Percentiles rank a stretch among this genome's conserved stretches.
phyloP scores from a whole-genome alignment of 805 yeast species.

The Pichia paraexigua region DNA sequence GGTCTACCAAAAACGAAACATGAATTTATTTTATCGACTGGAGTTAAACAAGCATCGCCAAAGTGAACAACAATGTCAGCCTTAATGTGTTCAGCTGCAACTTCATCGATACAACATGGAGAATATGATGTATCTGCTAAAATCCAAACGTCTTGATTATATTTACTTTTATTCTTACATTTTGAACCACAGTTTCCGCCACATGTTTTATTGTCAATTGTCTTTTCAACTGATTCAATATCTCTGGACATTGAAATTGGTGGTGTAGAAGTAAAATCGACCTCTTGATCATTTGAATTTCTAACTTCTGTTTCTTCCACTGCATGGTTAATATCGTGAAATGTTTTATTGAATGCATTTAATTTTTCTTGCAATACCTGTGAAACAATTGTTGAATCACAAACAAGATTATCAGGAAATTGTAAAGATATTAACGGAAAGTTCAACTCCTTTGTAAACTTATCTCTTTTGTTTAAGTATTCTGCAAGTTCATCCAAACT shows the following conservation, averaged over 20 bases:
- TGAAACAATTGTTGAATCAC: conserved; percentile 69
- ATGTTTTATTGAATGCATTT: conserved; percentile 8
- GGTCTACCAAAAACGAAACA: conserved; percentile 76
- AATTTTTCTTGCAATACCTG: conserved; percentile 41
- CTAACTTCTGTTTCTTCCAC: background rate
- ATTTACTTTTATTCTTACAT: conserved; percentile 16
- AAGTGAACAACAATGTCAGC: conserved; percentile 86
- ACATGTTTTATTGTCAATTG: conserved; percentile 23
- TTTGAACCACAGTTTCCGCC: conserved; percentile 24
- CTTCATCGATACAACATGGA: conserved; percentile 93
- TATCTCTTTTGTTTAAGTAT: conserved; percentile 22
- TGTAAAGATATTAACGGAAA: conserved; percentile 67
- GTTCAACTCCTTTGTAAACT: conserved; percentile 16
- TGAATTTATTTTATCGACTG: conserved; percentile 64
- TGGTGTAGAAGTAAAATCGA: conserved; percentile 8
- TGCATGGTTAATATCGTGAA: conserved; percentile 7
- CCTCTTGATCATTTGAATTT: conserved; percentile 1
- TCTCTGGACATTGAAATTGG: conserved; percentile 2
- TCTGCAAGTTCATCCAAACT: conserved; percentile 29
- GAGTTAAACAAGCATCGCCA: conserved; percentile 90
- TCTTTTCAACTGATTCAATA: conserved; percentile 20
- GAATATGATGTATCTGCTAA: conserved; percentile 95
- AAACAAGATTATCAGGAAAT: conserved; percentile 75
- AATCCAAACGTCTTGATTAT: conserved; percentile 51
- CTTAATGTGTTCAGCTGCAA: conserved; percentile 87